Base-by-base conservation (phyloP, 2,329 filamentous ascomycete species). In the Fusarium camptoceras region DNA sequence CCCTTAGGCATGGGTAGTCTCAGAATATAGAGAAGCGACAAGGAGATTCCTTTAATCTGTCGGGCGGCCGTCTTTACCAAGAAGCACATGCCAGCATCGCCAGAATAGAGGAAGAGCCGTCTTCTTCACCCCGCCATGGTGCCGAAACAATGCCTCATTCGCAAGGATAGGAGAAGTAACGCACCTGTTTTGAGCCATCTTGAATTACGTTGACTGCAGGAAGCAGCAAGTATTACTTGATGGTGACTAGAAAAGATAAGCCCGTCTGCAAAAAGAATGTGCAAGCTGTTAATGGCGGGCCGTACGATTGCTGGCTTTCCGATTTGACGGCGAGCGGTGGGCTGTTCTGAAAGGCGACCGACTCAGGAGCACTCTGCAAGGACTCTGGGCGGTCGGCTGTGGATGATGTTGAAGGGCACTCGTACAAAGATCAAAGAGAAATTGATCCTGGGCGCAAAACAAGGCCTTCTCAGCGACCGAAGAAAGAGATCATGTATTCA, bases 101-200 rank as follows among this genome's bases (percentile, higher is more conserved):
- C 47, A 34, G 37, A 20, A 41, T 46, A 37, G 18, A 41, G 24
- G 47, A 50, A 12, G 24, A 27, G 20, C 20, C 34, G 27, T 53
- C 14, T 24, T 61, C 46, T 65, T 59, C 67, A 69, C 70, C 72
- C 65, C 69, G 58, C 72, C 64, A 55, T 34, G 25, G 41, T 41
- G 34, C n/a, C 56, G 60, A 59, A 39, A 47, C 51, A 46, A 54
- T 60, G 30, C 54, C 59, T 62, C 49, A 44, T 54, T 34, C 54
- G 41, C 48, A 41, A 49, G 41, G 43, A 44, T 37, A 62, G 41
- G 55, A 61, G 48, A 50, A 42, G 31, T 46, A 39, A 69, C 74
- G 55, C 75, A 76, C 74, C 78, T 76, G 56, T 79, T 78, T 71
- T 79, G 78, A 68, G 78, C 77, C 78, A 79, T 79, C 46, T 68